phyloP scores from a whole-genome alignment of 345 rosid genomes.

The Carallia brachiata region DNA sequence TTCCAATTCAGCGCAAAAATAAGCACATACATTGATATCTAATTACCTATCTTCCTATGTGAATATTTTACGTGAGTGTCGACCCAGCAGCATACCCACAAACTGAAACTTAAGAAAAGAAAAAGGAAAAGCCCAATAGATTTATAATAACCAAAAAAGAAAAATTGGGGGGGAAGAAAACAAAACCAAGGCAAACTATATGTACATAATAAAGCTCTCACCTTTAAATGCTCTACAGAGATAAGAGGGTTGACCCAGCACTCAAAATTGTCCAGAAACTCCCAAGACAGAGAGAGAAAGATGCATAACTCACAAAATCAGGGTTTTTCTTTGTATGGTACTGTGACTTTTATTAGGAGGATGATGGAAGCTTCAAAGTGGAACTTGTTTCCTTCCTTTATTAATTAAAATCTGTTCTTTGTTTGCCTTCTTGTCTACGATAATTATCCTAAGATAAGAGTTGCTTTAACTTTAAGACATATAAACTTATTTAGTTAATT shows the following conservation, averaged over 20 bases:
- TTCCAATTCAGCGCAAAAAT: too few relatives aligned
- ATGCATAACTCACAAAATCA: background rate
- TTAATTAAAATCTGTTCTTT: background rate
- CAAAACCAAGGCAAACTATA: background rate
- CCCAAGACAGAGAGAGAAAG: background rate
- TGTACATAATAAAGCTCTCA: slow-evolving; percentile 3
- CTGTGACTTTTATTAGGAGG: too few relatives aligned
- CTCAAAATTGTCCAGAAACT: slow-evolving; percentile 1
- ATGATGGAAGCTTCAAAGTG: background rate
- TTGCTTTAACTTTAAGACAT: background rate
- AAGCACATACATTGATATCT: background rate
- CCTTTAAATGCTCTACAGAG: slow-evolving; percentile 5
- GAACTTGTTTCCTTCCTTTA: background rate
- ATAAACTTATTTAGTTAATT: too few relatives aligned
- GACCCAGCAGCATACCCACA: background rate
- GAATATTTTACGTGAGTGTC: background rate
- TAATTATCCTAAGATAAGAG: background rate
- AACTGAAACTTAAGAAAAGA: background rate
- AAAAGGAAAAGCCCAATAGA: background rate
- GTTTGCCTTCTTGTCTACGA: background rate
- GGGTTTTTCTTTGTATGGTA: background rate
- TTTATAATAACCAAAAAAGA: background rate
- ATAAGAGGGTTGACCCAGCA: background rate
- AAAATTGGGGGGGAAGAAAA: background rate
- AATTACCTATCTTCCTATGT: too few relatives aligned